phyloP scores from a whole-genome alignment of 768 basidiomycete genomes.

The Tubosaeta sp. region DNA sequence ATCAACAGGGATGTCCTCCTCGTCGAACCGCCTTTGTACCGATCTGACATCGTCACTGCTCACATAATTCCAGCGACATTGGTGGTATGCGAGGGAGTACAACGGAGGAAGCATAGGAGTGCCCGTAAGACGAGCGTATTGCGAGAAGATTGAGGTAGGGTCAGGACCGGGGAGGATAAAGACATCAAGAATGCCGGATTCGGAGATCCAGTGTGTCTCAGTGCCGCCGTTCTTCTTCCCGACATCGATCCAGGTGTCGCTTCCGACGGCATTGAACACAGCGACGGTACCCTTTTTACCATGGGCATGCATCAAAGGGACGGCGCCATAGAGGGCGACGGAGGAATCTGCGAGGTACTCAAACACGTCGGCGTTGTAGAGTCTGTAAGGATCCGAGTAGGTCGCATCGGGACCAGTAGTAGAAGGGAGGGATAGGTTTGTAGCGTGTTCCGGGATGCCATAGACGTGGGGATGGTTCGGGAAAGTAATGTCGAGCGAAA shows the following conservation, averaged over 20 bases:
- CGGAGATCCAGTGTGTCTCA: slow-evolving; percentile 95
- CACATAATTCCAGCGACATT: slow-evolving; percentile 98
- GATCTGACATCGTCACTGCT: slow-evolving; percentile 81
- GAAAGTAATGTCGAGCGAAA: slow-evolving; percentile 90
- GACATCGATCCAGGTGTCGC: slow-evolving; percentile 95
- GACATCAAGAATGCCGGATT: slow-evolving; percentile 92
- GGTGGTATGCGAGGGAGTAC: slow-evolving; percentile 93
- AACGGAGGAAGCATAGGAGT: slow-evolving; percentile 83
- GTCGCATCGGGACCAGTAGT: slow-evolving; percentile 75
- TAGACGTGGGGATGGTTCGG: slow-evolving; percentile 89
- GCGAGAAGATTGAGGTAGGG: slow-evolving; percentile 73
- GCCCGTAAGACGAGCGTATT: slow-evolving; percentile 85
- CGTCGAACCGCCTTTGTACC: slow-evolving; percentile 86
- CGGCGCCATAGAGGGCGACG: slow-evolving; percentile 84
- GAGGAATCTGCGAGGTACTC: slow-evolving; percentile 84
- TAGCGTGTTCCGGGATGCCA: slow-evolving; percentile 96
- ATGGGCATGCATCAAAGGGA: slow-evolving; percentile 93
- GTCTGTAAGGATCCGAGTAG: slow-evolving; percentile 88
- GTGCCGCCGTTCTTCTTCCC: slow-evolving; percentile 56
- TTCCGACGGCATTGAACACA: slow-evolving; percentile 80
- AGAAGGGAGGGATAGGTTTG: slow-evolving; percentile 80
- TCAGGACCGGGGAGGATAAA: slow-evolving; percentile 93
- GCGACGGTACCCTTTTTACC: slow-evolving; percentile 83
- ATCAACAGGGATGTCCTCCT: slow-evolving; percentile 92
- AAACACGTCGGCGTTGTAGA: slow-evolving; percentile 95